Evolutionary conservation across 1,139 yeast species (phyloP), one percentile per base, ranked within the genome.

Genomic region (Nakaseomyces sp.): DNA sequence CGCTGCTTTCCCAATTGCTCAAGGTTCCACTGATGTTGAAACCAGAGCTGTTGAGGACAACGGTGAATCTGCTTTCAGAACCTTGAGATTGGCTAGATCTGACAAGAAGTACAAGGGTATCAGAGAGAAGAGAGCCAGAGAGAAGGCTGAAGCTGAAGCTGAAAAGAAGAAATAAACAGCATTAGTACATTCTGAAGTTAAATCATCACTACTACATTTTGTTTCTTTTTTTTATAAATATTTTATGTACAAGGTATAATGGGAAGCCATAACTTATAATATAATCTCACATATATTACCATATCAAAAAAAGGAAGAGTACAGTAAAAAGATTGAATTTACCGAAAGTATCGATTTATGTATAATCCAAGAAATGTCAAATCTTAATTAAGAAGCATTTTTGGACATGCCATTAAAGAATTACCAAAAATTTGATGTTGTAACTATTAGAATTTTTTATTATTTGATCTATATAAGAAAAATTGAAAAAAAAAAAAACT

Each of bases 71-170:
- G 97, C 98, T 69, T 91, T 67, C 95, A 79, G 82, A 73, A 88
- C 97, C 66, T 84, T 91, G 71, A 86, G 97, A 77, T 73, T 76
- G 68, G 97, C 97, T 56, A 86, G 91, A 79, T 80, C 91, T 63
- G 87, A 85, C 66, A 87, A 91, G 81, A 87, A 77, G 73, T 83
- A 77, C 85, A 77, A 73, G 71, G 98, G 98, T 78, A 75, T 79
- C 75, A 87, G 95, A 77, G 97, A 82, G 70, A 89, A 89, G 94
- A 85, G 96, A 77, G 94, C 94, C 65, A 81, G 72, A 69, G 96
- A 88, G 62, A 79, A 79, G 78, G 97, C 97, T 73, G 97, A 86
- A 76, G 96, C 96, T 71, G 97, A 89, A 78, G 96, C 95, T 76
- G 96, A 87, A 67, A 88, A 88, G 89, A 87, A 87, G 87, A 87